These are phyloP conservation scores for Diplotaxis tenuifolia DNA, from an alignment of 345 rosid genomes.

Conservation along the genomic window DNA sequence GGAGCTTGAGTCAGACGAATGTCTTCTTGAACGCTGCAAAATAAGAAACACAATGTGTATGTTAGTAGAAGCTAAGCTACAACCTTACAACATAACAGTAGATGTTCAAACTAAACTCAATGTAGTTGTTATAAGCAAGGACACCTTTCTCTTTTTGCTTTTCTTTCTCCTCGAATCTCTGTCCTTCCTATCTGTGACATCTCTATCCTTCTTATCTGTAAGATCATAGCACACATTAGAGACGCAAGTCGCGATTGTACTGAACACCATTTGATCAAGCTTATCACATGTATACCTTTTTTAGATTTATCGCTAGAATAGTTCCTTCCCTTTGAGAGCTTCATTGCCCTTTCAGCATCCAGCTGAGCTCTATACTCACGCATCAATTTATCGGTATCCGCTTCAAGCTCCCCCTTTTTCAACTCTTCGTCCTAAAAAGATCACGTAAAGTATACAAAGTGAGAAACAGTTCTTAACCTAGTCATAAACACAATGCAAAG, in stretches of 20 bases:
- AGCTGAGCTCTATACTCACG: slow-evolving; percentile 96
- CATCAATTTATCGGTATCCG: slow-evolving; percentile 95
- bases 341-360: slow-evolving; percentile 94
- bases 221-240: background rate
- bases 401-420: slow-evolving; percentile 83
- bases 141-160: slow-evolving; percentile 83
- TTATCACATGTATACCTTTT: slow-evolving; percentile 47
- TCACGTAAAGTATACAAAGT: slow-evolving; percentile 10
- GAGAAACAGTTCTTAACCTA: slow-evolving; percentile 6
- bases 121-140: slow-evolving; percentile 9
- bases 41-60: slow-evolving; percentile 13
- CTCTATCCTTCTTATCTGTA: slow-evolving; percentile 40
- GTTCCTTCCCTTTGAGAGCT: slow-evolving; percentile 91
- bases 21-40: slow-evolving; percentile 56
- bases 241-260: background rate
- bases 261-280: background rate
- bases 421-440: slow-evolving; percentile 72
- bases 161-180: slow-evolving; percentile 74
- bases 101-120: background rate
- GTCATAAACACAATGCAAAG: slow-evolving; percentile 7
- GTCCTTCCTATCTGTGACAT: slow-evolving; percentile 27
- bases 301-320: slow-evolving; percentile 61
- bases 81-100: background rate
- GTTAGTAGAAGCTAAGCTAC: background rate
- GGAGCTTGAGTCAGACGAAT: slow-evolving; percentile 22